A percentile compares a stretch with the other conserved stretches of the same genome.
phyloP scores from a whole-genome alignment of 1,284 basidiomycete genomes.

The Omphalotus olearius region DNA sequence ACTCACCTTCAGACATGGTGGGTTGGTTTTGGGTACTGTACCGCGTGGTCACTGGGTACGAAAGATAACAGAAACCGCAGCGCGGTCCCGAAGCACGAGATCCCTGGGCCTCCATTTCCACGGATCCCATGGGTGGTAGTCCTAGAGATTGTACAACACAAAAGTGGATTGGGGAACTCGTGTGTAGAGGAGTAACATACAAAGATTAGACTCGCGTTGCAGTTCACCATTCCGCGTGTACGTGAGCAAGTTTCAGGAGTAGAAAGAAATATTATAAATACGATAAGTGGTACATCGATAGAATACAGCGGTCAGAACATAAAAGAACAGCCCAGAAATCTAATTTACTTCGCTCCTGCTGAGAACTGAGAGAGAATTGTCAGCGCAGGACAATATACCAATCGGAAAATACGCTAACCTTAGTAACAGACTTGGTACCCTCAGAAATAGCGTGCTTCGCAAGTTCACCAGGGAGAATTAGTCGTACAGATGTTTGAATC shows the following conservation, averaged over 20 bases:
- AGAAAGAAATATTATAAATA: conserved; percentile 13
- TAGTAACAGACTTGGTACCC: conserved; percentile 60
- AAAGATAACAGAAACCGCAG: too few relatives aligned
- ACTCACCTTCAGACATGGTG: too few relatives aligned
- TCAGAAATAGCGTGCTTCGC: conserved; percentile 81
- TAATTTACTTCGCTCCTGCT: conserved; percentile 50
- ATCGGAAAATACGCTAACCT: conserved; percentile 24
- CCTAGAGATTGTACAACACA: too few relatives aligned
- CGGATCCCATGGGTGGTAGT: too few relatives aligned
- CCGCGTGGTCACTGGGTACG: too few relatives aligned
- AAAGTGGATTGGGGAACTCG: too few relatives aligned
- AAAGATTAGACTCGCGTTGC: too few relatives aligned
- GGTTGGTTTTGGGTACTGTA: too few relatives aligned
- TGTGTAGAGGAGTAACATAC: too few relatives aligned
- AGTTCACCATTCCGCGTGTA: too few relatives aligned
- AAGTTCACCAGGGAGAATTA: conserved; percentile 87
- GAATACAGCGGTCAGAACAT: conserved; percentile 16
- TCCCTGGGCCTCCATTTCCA: too few relatives aligned
- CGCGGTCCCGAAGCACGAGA: too few relatives aligned
- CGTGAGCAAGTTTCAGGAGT: not conserved
- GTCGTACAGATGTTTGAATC: conserved; percentile 88
- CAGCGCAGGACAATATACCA: not conserved
- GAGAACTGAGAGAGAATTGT: conserved; percentile 27
- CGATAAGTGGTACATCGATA: conserved; percentile 21
- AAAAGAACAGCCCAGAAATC: conserved; percentile 1